phyloP scores from a whole-genome alignment of 2,329 filamentous ascomycete genomes.

The Thermoascus crustaceus region DNA sequence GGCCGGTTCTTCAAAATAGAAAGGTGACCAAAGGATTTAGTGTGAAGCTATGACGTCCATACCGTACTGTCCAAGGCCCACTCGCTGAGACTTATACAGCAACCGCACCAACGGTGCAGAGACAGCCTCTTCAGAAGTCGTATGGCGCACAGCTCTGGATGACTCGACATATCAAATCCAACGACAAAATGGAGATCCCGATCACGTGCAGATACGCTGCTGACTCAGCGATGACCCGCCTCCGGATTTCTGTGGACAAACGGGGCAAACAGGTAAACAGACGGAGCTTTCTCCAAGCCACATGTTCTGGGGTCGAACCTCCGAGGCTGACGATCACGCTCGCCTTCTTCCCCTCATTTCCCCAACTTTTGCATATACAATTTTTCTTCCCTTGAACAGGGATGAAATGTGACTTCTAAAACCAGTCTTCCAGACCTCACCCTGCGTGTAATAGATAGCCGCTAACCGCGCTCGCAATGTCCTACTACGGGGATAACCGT shows the following conservation, averaged over 20 bases:
- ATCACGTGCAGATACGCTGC: slow-evolving; percentile 19
- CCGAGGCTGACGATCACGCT: slow-evolving; percentile 27
- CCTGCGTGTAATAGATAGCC: slow-evolving; percentile 9
- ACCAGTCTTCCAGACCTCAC: slow-evolving; percentile 1
- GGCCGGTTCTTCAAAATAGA: no score
- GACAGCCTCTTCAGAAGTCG: no score
- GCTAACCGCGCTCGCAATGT: slow-evolving; percentile 27
- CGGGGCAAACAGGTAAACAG: slow-evolving; percentile 22
- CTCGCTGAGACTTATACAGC: no score
- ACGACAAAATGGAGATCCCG: slow-evolving; percentile 1
- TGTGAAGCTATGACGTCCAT: no score
- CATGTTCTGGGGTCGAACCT: slow-evolving; percentile 26
- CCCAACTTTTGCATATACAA: slow-evolving; percentile 10
- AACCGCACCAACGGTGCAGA: no score
- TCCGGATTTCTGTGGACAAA: slow-evolving; percentile 20
- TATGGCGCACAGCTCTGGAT: background rate
- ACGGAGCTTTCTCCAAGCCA: slow-evolving; percentile 30
- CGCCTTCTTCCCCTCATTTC: slow-evolving; percentile 15
- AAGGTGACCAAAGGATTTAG: no score
- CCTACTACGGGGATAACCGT: slow-evolving; percentile 30
- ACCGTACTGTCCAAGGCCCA: no score
- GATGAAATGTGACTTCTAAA: slow-evolving; percentile 24
- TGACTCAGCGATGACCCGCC: slow-evolving; percentile 17
- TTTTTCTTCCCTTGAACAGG: slow-evolving; percentile 11
- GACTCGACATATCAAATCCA: slow-evolving; percentile 1